A percentile compares a stretch with the other conserved stretches of the same genome.
phyloP scores from a whole-genome alignment of 2,329 filamentous ascomycete species.

The Hirsutella rhossiliensis region DNA sequence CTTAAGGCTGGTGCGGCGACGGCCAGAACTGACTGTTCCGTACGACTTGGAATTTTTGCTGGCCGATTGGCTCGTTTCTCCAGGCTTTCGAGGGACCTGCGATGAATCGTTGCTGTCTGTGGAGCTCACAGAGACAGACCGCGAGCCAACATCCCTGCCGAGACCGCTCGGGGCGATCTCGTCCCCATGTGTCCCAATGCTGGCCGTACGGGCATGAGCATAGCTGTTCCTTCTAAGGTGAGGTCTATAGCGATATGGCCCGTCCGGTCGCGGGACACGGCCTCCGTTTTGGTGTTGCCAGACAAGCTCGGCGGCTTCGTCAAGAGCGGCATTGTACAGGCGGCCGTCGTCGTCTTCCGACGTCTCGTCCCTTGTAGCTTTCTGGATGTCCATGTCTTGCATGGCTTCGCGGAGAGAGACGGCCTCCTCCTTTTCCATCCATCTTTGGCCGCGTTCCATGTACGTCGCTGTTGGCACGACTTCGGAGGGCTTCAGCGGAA shows the following conservation, averaged over 20 bases:
- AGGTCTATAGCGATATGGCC: constrained; percentile 54
- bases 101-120: constrained; percentile 31
- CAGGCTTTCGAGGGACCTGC: constrained; percentile 15
- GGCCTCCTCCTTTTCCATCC: constrained; percentile 73
- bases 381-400: constrained; percentile 55
- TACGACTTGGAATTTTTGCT: constrained; percentile 25
- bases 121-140: constrained; percentile 41
- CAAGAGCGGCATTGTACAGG: constrained; percentile 57
- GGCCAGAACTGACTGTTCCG: constrained; percentile 24
- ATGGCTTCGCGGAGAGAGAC: constrained; percentile 58
- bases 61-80: constrained; percentile 10
- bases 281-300: constrained; percentile 58
- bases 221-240: constrained; percentile 63
- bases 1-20: constrained; percentile 51
- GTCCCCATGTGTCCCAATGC: constrained; percentile 36
- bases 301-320: constrained; percentile 69
- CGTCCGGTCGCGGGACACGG: constrained; percentile 38
- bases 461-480: constrained; percentile 57
- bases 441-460: constrained; percentile 60
- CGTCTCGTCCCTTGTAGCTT: constrained; percentile 13
- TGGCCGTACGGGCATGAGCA: constrained; percentile 52
- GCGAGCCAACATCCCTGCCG: constrained; percentile 26
- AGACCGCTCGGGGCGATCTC: constrained; percentile 27
- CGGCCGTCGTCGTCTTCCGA: constrained; percentile 44
- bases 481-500: constrained; percentile 42